Conservation (phyloP, 352 stramenopile species). For the Globisporangium takayamanum region DNA sequence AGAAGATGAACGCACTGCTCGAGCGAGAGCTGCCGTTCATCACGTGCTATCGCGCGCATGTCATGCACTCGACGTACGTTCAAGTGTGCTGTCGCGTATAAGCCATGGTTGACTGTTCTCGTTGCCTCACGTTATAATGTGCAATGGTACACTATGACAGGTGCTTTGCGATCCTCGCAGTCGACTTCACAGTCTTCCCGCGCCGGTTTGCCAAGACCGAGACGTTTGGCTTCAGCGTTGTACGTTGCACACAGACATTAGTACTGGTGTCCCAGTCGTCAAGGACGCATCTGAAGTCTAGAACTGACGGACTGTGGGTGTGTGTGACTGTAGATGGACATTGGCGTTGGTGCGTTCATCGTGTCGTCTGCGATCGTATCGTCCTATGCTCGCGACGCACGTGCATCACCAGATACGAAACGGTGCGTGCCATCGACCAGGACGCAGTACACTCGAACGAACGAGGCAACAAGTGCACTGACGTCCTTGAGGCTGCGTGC, state of each 20-base stretch:
- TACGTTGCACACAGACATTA: conserved; percentile 17
- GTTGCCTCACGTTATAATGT: neutral
- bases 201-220: conserved; percentile 95
- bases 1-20: conserved; percentile 74
- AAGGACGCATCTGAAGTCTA: no score
- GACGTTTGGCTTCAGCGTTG: conserved; percentile 92
- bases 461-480: neutral
- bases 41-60: conserved; percentile 72
- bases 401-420: conserved; percentile 19
- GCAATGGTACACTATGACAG: conserved; percentile 18
- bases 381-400: conserved; percentile 47
- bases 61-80: conserved; percentile 78
- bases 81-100: neutral
- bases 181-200: conserved; percentile 97
- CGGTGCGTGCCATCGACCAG: conserved; percentile 9
- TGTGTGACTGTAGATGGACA: conserved; percentile 87
- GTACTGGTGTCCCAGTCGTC: no score
- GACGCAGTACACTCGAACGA: neutral
- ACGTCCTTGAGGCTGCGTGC: neutral
- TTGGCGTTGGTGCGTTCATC: conserved; percentile 94
- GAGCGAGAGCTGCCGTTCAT: conserved; percentile 71
- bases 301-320: no score
- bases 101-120: neutral
- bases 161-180: conserved; percentile 93
- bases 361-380: conserved; percentile 85